Conservation (phyloP, 2,329 filamentous ascomycete genomes). For the Fusarium cyanostomum region DNA sequence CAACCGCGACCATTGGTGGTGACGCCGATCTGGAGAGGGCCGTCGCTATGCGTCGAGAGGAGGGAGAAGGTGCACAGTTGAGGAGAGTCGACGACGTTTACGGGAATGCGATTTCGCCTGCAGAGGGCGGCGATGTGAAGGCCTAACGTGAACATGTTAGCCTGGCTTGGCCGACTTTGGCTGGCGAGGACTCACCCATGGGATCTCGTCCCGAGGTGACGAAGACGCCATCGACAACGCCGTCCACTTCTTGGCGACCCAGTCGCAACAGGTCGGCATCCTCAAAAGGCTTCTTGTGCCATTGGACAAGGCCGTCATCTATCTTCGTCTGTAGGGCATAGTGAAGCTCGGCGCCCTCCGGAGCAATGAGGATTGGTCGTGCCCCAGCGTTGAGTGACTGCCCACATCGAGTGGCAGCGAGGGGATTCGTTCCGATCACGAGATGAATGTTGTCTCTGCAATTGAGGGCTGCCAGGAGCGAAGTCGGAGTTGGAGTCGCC, state of each 20-base stretch:
- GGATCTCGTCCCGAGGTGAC: constrained; percentile 69
- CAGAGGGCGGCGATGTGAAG: constrained; percentile 78
- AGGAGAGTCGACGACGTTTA: constrained; percentile 92
- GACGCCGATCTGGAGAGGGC: constrained; percentile 92
- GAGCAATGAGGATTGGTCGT: constrained; percentile 79
- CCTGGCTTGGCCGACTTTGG: neutral
- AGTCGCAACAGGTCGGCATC: constrained; percentile 77
- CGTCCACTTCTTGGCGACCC: constrained; percentile 80
- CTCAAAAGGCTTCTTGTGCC: constrained; percentile 72
- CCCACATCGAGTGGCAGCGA: constrained; percentile 84
- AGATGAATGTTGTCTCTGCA: constrained; percentile 79
- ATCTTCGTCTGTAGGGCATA: constrained; percentile 69
- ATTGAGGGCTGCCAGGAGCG: constrained; percentile 78
- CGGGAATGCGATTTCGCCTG: constrained; percentile 80
- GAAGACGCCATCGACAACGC: constrained; percentile 91
- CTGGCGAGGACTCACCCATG: constrained; percentile 48
- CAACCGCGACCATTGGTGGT: constrained; percentile 96
- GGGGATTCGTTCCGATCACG: constrained; percentile 84
- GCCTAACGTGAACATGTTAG: constrained; percentile 51
- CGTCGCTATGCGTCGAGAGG: constrained; percentile 87
- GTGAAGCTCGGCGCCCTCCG: constrained; percentile 68
- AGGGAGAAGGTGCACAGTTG: constrained; percentile 89
- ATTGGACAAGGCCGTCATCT: constrained; percentile 72
- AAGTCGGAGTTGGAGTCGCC: constrained; percentile 38
- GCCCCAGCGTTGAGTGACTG: constrained; percentile 87